phyloP scores from a whole-genome alignment of 495 filamentous ascomycete genomes.

The Aspergillus panamensis region DNA sequence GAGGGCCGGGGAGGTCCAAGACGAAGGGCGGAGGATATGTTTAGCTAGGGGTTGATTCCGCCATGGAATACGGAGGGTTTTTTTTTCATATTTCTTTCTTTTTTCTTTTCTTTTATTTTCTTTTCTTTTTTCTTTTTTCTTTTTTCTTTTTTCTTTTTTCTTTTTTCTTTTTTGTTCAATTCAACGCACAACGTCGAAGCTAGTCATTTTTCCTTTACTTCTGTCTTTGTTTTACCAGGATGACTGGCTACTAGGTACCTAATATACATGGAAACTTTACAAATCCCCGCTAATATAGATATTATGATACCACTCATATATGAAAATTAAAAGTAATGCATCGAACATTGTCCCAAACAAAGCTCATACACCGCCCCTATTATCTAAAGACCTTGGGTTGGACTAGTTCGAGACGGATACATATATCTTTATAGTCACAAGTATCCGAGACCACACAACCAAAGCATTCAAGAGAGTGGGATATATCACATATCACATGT shows the following conservation, averaged over 20 bases:
- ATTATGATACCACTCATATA: neutral
- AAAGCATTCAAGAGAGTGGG: neutral
- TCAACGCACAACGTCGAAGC: neutral
- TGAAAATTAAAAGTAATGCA: neutral
- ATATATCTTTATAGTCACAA: too few species aligned
- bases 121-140: neutral
- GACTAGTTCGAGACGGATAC: too few species aligned
- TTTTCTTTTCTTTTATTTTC: slow-evolving; percentile 7
- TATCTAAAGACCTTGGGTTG: neutral
- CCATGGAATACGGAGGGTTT: slow-evolving; percentile 1
- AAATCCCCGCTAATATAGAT: neutral
- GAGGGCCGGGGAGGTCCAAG: slow-evolving; percentile 47
- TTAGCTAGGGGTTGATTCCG: slow-evolving; percentile 31
- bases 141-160: neutral
- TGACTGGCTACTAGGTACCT: neutral
- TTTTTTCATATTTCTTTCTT: slow-evolving; percentile 4
- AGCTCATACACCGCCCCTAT: neutral
- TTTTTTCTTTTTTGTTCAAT: neutral
- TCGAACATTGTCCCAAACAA: neutral
- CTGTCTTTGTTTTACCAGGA: neutral
- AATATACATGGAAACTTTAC: neutral
- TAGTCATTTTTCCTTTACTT: neutral
- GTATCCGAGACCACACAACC: too few species aligned
- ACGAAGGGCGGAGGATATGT: slow-evolving; percentile 51
- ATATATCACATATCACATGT: too few species aligned